Percentiles rank a stretch among this genome's conserved stretches.
Conservation (phyloP, 2,329 filamentous ascomycete species). For the Claviceps paspali region DNA sequence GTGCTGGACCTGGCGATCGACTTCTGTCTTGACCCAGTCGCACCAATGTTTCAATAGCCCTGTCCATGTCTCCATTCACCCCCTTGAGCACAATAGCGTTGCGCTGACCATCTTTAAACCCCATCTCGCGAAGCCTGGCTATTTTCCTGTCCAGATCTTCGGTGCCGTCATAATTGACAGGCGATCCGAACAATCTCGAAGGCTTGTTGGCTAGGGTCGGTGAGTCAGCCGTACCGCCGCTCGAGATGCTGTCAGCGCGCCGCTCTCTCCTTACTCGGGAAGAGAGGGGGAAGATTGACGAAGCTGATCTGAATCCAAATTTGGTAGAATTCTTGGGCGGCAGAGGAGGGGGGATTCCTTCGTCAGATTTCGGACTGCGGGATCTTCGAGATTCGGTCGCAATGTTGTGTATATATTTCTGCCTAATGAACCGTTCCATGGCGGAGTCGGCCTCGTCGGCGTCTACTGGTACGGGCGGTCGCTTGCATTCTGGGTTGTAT, state of each 20-base stretch:
- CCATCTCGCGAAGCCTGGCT: conserved; percentile 70
- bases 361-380: conserved; percentile 36
- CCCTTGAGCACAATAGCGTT: conserved; percentile 73
- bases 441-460: conserved; percentile 83
- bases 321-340: conserved; percentile 51
- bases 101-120: conserved; percentile 68
- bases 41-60: conserved; percentile 70
- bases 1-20: conserved; percentile 19
- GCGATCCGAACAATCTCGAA: conserved; percentile 54
- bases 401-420: conserved; percentile 67
- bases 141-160: conserved; percentile 64
- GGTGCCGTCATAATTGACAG: conserved; percentile 36
- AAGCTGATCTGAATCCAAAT: conserved; percentile 41
- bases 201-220: conserved; percentile 42
- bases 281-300: conserved; percentile 52
- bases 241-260: conserved; percentile 15
- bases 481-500: conserved; percentile 76
- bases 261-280: conserved; percentile 44
- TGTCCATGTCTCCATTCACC: conserved; percentile 71
- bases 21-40: conserved; percentile 60
- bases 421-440: conserved; percentile 88
- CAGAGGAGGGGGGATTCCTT: conserved; percentile 41
- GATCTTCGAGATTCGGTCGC: conserved; percentile 22
- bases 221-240: conserved; percentile 13
- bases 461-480: conserved; percentile 74